A percentile compares a stretch with the other conserved stretches of the same genome.
These are phyloP conservation scores for Nitzschia inconspicua DNA, from an alignment of 108 stramenopile species.

Conservation along the genomic window DNA sequence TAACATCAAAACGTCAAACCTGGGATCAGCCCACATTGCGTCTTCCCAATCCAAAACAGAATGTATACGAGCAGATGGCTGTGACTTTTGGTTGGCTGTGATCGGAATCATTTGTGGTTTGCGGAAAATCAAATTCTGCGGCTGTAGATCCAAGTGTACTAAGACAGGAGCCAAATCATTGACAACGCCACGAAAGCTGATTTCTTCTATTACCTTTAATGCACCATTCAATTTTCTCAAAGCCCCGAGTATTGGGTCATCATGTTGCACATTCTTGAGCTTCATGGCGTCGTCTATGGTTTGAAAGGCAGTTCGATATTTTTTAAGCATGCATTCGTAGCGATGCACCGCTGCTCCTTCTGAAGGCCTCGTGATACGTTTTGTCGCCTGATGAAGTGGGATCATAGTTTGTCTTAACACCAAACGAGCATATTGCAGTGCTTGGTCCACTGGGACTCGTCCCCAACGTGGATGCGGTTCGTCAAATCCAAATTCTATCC, in stretches of 20 bases:
- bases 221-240: constrained; percentile 1
- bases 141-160: constrained; percentile 85
- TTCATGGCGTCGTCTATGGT: too few species aligned
- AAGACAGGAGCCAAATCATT: constrained; percentile 52
- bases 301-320: constrained; percentile 1
- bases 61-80: too few species aligned
- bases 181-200: too few species aligned
- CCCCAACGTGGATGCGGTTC: constrained; percentile 89
- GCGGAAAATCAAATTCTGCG: constrained; percentile 75
- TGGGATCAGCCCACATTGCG: constrained; percentile 73
- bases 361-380: neutral
- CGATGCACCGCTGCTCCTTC: neutral
- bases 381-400: constrained; percentile 56
- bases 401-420: constrained; percentile 58
- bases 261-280: neutral
- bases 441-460: constrained; percentile 58
- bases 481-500: constrained; percentile 82
- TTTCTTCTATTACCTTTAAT: too few species aligned
- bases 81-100: neutral
- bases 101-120: neutral
- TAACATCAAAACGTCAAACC: constrained; percentile 76
- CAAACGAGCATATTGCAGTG: constrained; percentile 52
- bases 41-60: constrained; percentile 89
- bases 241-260: neutral
- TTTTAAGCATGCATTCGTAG: constrained; percentile 6